Base-by-base conservation (phyloP, 192 early-diverging fungal species). In the Phlyctochytrium arcticum region DNA sequence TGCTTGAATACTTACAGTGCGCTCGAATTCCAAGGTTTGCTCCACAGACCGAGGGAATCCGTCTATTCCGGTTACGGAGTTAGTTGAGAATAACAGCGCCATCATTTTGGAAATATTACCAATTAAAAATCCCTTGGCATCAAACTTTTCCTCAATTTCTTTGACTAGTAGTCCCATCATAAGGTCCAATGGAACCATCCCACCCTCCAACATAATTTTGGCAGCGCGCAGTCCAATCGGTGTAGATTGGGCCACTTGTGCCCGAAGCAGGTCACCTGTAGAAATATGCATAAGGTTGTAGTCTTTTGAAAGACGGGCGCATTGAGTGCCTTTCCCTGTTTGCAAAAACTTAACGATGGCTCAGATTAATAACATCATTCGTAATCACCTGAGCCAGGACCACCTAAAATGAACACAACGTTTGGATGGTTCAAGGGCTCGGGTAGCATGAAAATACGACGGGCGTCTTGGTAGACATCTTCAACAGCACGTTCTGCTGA, bases 281-380 rank as follows among this genome's bases (percentile, higher is more conserved):
- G 93, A 96, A 49, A 98, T 75, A 57, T 96, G 96, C 23, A 90
- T 87, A 70, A 95, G 92, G n/a, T 85, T 84, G 76, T 87, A 95
- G 51, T 96, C 92, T n/a, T 86, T 69, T 9, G 87, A 87, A 30
- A 98, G 72, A 31, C 83, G 82, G 2, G 73, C 87, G 68, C 92
- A 95, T 76, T 96, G 91, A 26, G 96, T 98, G 36, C 96, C 96
- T 70, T 97, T 97, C 56, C 95, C 95, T 58, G 55, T 1, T 53
- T 12, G 15, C 12, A 42, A n/a, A 9, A 42, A 42, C 39, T 42
- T 9, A 12, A 42, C 39, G 39, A 42, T 42, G 39, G 39, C n/a
- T 24, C 24, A 10, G 15, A 10, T 24, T 9, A 42, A 42, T 35
- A 23, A 7, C 0, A 24, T 9, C 37, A 27, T 5, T 36, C 24